Percentiles rank a stretch among this genome's conserved stretches.
phyloP scores from a whole-genome alignment of 441 rosid genomes.

The Geranium incanum region DNA sequence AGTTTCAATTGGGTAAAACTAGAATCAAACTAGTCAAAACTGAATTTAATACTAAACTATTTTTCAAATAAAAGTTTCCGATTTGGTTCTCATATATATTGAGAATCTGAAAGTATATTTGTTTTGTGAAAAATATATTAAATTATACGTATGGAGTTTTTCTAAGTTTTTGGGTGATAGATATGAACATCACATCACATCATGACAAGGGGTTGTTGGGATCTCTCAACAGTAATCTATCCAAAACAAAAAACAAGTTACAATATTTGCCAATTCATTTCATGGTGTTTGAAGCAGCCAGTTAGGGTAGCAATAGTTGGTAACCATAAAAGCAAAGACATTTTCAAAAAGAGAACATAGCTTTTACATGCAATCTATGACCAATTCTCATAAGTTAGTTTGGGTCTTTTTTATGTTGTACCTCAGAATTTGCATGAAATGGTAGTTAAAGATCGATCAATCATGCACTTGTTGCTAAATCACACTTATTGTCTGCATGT shows the following conservation, averaged over 20 bases:
- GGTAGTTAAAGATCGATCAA: neutral
- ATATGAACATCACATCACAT: neutral
- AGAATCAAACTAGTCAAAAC: no score
- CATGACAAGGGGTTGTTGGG: neutral
- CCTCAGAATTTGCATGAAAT: neutral
- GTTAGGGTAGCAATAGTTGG: neutral
- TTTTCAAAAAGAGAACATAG: neutral
- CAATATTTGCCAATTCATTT: neutral
- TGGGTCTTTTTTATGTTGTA: neutral
- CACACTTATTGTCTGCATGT: neutral
- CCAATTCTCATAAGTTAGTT: neutral
- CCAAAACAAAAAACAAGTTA: neutral
- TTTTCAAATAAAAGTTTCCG: no score
- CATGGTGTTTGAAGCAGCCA: neutral
- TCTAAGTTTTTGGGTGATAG: no score
- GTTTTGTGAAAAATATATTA: no score
- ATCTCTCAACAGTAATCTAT: neutral
- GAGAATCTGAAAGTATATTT: no score
- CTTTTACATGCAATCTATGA: conserved; percentile 4
- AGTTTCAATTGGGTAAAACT: no score
- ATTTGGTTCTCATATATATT: no score
- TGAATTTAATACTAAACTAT: no score
- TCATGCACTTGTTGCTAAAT: neutral
- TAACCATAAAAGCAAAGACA: conserved; percentile 2
- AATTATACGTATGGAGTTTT: no score